Conservation (phyloP, 2,329 filamentous ascomycete genomes). For the Volutella citrinella region DNA sequence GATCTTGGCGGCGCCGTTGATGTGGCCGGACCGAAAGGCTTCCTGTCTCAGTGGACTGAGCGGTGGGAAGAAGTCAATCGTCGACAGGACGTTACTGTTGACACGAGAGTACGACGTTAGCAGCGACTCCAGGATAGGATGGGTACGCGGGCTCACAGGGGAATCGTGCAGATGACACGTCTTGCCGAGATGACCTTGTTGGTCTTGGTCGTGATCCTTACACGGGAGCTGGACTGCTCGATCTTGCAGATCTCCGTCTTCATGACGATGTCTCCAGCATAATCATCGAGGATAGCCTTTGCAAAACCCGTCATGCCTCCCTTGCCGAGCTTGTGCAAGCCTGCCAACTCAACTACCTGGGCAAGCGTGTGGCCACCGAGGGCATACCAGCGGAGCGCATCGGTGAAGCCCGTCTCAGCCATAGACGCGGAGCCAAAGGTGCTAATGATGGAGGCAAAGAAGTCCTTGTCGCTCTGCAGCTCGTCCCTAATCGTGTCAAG, state of each 20-base stretch:
- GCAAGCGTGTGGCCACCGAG: constrained; percentile 12
- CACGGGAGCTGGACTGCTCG: not conserved
- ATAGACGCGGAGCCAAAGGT: constrained; percentile 11
- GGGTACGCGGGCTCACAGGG: no score
- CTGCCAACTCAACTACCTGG: constrained; percentile 7
- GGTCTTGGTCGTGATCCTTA: constrained; percentile 5
- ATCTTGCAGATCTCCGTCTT: constrained; percentile 5
- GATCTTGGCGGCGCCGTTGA: constrained; percentile 11
- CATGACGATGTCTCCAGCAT: constrained; percentile 9
- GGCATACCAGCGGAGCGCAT: constrained; percentile 18
- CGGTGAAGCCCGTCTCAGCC: constrained; percentile 6
- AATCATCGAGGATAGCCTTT: constrained; percentile 2
- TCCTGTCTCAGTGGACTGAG: constrained; percentile 7
- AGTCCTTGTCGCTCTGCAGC: constrained; percentile 12
- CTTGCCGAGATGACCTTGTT: constrained; percentile 2
- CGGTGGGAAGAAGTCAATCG: constrained; percentile 2
- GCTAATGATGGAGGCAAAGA: constrained; percentile 14
- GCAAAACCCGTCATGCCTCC: constrained; percentile 18
- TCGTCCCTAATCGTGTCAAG: constrained; percentile 23
- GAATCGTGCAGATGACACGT: constrained; percentile 13
- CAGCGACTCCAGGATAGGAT: no score
- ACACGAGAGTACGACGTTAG: not conserved
- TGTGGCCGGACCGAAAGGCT: constrained; percentile 9
- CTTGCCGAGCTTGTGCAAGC: constrained; percentile 15
- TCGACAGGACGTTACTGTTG: constrained; percentile 2